Base-by-base conservation (phyloP, 1,139 yeast species). In the Debaryomyces sp. region DNA sequence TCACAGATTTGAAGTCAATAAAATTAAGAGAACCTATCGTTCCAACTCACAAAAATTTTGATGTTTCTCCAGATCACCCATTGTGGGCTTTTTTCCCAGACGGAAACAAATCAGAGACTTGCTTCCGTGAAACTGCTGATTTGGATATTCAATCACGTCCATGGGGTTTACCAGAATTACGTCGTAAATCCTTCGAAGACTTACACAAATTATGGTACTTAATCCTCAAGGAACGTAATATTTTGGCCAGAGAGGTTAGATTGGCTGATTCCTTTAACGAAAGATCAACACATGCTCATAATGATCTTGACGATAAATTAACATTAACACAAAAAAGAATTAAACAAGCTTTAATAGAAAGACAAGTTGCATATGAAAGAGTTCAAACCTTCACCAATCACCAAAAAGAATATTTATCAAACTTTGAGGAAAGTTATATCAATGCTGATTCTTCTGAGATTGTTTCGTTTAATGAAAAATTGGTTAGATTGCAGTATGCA, bases 111-210 rank as follows among this genome's bases (percentile, higher is more conserved):
- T 57, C 71, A 15, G 77, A 81, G 52, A 72, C 78, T 57, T 82
- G 84, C 55, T 71, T 87, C 54, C 79, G 97, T 57, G 68, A 75
- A 1, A 65, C 78, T 1, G 80, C 75, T 4, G 92, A 87, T 21
- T 62, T 90, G 37, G 77, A 78, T 50, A 67, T 73, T 27, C 62
- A 60, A 29, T 89, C 96, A 12, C 80, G 97, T 56, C 75, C 95
- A 9, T 95, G 99, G 99, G 73, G 86, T 7, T 79, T 90, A 50
- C 86, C 91, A 10, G 98, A 94, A 64, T 80, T 94, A 56, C 85
- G 99, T 67, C 80, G 95, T 53, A 95, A 94, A 67, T 83, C 91
- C 13, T 95, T 91, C 61, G 96, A 91, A 38, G 99, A 94, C 66
- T 74, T 94, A 60, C 99, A 95, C 68, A 81, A 83, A 43, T 77